Base-by-base conservation (phyloP, 352 stramenopile genomes). In the Phytophthora brassicae region DNA sequence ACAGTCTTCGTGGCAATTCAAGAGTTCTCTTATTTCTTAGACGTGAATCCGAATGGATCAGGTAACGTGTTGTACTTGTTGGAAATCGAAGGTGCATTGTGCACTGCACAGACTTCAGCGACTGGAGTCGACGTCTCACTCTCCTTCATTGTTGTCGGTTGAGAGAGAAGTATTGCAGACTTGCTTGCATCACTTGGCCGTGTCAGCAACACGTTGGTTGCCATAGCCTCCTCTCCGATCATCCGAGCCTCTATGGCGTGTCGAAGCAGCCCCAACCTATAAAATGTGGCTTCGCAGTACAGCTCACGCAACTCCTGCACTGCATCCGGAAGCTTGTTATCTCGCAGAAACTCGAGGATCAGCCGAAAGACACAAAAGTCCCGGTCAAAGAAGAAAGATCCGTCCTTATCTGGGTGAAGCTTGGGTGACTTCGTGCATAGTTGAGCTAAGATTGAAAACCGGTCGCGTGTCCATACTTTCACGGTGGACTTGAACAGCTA, bases 371-470 rank as follows among this genome's bases (percentile, higher is more conserved):
- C 75, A 67, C 72, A 88, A 28, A 81, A 85, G 47, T 90, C 84
- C 19, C 79, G 77, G 52, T 92, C 81, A 41, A 92, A 86, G 50
- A 81, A 92, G 68, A 79, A 89, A 17, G 76, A 76, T n/a, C 58
- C 52, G 57, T 88, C 76, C 20, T 79, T 77, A 28, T 72, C 63
- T 31, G 80, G 77, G 4, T 47, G 53, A 2, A 92, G 70, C 67
- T 84, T 86, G 6, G 81, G 76, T 33, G 70, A 72, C 2, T 67
- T 81, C 35, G 84, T 90, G 64, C 84, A 92, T 23, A 92, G 70
- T 41, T 92, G 84, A 43, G 84, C 84, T n/a, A 92, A 70, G 58
- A 92, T 86, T 2, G 81, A 92, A 53, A 92, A 92, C 6, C 81
- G 77, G 56, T 92, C 81, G 23, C 84, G 79, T 22, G 79, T 84